These are phyloP conservation scores for Globisporangium paroecandrum DNA, from an alignment of 352 stramenopile genomes.

Conservation along the genomic window DNA sequence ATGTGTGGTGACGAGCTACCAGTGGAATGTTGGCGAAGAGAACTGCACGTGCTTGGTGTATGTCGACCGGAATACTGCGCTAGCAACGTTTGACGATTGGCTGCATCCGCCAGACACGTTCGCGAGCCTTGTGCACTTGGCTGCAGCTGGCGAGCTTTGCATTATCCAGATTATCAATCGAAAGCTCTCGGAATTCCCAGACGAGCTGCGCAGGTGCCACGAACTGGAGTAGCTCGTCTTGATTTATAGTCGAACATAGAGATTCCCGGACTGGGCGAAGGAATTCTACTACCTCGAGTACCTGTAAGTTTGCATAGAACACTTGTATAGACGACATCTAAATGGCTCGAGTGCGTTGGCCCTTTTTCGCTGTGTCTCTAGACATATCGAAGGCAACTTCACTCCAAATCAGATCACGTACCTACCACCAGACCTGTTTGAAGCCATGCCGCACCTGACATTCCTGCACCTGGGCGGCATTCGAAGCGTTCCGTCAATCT, in stretches of 20 bases:
- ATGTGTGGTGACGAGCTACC: slow-evolving; percentile 23
- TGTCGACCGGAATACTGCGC: slow-evolving; percentile 14
- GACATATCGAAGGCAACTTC: slow-evolving; percentile 23
- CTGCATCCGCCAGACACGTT: slow-evolving; percentile 14
- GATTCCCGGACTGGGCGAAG: slow-evolving; percentile 11
- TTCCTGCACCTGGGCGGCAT: slow-evolving; percentile 4
- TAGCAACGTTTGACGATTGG: slow-evolving; percentile 18
- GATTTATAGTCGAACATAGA: slow-evolving; percentile 6
- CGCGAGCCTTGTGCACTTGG: slow-evolving; percentile 9
- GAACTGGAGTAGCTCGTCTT: slow-evolving; percentile 19
- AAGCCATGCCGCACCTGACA: slow-evolving; percentile 2
- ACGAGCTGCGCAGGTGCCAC: slow-evolving; percentile 15
- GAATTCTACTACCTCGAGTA: slow-evolving; percentile 13
- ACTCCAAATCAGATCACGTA: slow-evolving; percentile 2
- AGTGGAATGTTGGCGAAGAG: slow-evolving; percentile 18
- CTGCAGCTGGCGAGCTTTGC: slow-evolving; percentile 16
- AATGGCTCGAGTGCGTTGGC: background rate
- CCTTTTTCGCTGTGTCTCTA: background rate
- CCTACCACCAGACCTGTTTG: slow-evolving; percentile 6
- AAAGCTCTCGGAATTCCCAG: slow-evolving; percentile 13
- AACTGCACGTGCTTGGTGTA: slow-evolving; percentile 27
- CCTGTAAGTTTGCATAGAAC: slow-evolving; percentile 1
- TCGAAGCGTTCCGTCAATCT: background rate
- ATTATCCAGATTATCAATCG: slow-evolving; percentile 29
- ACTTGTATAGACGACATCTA: background rate